Evolutionary conservation across 2,329 filamentous ascomycete genomes (phyloP).

Genomic region (Pseudogymnoascus sp.): DNA sequence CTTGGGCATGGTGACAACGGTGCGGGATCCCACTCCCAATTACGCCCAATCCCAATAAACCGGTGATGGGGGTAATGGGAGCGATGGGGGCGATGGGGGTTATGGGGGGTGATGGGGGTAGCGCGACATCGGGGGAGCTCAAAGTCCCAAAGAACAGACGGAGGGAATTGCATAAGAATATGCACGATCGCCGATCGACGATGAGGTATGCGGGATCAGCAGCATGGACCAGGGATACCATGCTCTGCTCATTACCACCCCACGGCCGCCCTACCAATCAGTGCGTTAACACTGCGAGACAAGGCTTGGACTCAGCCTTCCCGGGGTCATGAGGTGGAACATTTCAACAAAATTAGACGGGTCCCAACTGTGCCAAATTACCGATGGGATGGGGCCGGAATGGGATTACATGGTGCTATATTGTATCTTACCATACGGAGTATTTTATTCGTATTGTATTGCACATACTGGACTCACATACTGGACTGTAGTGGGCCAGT

Average conservation of each 20-base stretch:
- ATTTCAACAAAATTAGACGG: not conserved
- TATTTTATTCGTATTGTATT: not conserved
- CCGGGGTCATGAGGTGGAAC: slow-evolving; percentile 1
- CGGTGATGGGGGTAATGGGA: not conserved
- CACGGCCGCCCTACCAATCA: slow-evolving; percentile 1
- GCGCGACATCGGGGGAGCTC: slow-evolving; percentile 1
- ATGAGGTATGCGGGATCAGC: slow-evolving; percentile 6
- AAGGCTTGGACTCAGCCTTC: slow-evolving; percentile 7
- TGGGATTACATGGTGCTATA: not conserved
- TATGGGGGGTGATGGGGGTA: not conserved
- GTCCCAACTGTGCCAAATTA: slow-evolving; percentile 4
- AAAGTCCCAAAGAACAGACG: not conserved
- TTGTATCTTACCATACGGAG: not conserved
- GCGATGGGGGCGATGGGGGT: not conserved
- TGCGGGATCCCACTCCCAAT: not conserved
- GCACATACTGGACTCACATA: too few species aligned
- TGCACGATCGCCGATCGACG: slow-evolving; percentile 7
- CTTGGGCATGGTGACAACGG: not conserved
- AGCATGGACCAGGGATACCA: slow-evolving; percentile 5
- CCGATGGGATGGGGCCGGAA: not conserved
- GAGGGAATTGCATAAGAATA: not conserved
- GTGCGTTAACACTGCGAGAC: not conserved
- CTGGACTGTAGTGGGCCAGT: not conserved
- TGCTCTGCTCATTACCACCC: slow-evolving; percentile 6
- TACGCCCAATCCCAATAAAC: not conserved